Base-by-base conservation (phyloP, 2,329 filamentous ascomycete genomes). In the Delphinella strobiligena region DNA sequence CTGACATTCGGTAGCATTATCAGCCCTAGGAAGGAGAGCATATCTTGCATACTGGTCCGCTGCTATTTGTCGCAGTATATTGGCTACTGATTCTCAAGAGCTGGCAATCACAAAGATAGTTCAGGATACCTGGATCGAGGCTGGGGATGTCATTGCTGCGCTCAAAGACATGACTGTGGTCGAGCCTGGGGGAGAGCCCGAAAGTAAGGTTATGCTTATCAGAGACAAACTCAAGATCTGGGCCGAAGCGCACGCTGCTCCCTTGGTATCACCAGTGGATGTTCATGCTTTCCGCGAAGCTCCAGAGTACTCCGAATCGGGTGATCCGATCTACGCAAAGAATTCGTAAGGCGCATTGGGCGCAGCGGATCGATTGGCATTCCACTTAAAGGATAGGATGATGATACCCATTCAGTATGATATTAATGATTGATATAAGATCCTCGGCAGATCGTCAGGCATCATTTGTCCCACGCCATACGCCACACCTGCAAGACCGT, bases 31-130 rank as follows among this genome's bases (percentile, higher is more conserved):
- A 1, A 75, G 76, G 49, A 82, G 77, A 53, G 86, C 86, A 3
- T 96, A 96, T 61, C 71, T 73, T 50, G 72, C 82, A 4, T 95
- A 83, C 61, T 96, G 89, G 89, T 78, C 80, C 1, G 79, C 81
- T 32, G 84, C 91, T 49, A 78, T 95, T 45, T 80, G 80, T 4
- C 71, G 85, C n/a, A 83, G 63, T 41, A 59, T 78, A 18, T 55
- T 73, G n/a, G 46, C 56, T 7, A 59, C 59, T 34, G 60, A 57
- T 4, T 53, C 60, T 10, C 70, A 64, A 49, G 68, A 67, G 50
- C 64, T 58, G 38, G 80, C 80, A 9, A 66, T 93, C 9, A 71
- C 77, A 35, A 74, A 82, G 42, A 80, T 89, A 52, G 84, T 83
- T 38, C 66, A 74, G 36, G 77, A 74, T 30, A 94, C 87, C 1